Evolutionary conservation across 495 filamentous ascomycete species (phyloP).

Genomic region (Cryomyces minteri): DNA sequence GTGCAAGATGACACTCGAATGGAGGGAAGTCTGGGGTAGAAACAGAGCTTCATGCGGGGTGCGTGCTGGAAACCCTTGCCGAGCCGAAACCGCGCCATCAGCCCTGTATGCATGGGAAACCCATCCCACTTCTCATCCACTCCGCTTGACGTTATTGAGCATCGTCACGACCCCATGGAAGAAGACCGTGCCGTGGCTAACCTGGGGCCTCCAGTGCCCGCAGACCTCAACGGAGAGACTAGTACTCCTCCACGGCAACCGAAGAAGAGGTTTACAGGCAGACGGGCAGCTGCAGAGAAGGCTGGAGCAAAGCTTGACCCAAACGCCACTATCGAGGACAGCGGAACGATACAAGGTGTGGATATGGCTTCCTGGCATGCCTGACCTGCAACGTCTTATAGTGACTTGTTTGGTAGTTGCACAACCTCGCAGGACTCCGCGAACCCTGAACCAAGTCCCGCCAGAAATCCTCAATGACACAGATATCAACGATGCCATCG

Average conservation of each 20-base stretch:
- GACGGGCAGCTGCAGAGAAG: conserved; percentile 15
- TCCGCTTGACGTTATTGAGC: background rate
- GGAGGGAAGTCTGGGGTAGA: background rate
- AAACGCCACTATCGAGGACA: conserved; percentile 20
- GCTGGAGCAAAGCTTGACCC: conserved; percentile 7
- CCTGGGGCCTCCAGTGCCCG: conserved; percentile 12
- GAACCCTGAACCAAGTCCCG: conserved; percentile 79
- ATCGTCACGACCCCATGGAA: conserved; percentile 12
- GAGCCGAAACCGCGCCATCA: too few species aligned
- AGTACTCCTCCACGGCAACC: conserved; percentile 13
- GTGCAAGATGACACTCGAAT: background rate
- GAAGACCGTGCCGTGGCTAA: conserved; percentile 18
- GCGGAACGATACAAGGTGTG: conserved; percentile 22
- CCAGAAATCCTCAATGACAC: conserved; percentile 68
- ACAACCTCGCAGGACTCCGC: conserved; percentile 43
- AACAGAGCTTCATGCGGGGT: background rate
- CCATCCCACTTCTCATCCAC: too few species aligned
- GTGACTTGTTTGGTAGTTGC: conserved; percentile 13
- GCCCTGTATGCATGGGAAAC: too few species aligned
- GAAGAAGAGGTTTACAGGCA: conserved; percentile 21
- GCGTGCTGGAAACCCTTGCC: too few species aligned
- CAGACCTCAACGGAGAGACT: conserved; percentile 13
- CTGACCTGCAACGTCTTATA: background rate
- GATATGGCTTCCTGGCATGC: background rate
- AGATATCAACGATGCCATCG: conserved; percentile 77